Conservation (phyloP, 768 basidiomycete species). For the Pholiota conissans region DNA sequence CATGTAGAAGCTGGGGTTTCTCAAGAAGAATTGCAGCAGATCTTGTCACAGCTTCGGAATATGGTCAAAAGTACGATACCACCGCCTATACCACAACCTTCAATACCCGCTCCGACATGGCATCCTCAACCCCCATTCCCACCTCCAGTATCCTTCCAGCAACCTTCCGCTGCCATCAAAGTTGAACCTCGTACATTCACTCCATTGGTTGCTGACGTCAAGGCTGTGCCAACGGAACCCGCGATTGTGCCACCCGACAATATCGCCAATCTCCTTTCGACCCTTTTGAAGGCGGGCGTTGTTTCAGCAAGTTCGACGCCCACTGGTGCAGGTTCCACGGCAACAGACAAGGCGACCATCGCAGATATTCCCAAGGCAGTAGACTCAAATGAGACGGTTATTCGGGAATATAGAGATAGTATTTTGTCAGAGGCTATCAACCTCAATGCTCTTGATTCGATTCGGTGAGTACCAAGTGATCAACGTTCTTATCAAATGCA, state of each 20-base stretch:
- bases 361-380: constrained; percentile 21
- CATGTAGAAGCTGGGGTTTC: constrained; percentile 81
- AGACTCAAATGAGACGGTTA: constrained; percentile 46
- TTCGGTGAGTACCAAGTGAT: constrained; percentile 48
- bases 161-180: constrained; percentile 7
- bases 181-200: constrained; percentile 3
- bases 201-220: background rate
- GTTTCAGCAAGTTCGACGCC: constrained; percentile 58
- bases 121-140: constrained; percentile 16
- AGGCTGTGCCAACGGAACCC: background rate
- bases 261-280: constrained; percentile 62
- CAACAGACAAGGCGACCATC: constrained; percentile 34
- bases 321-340: constrained; percentile 44
- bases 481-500: background rate
- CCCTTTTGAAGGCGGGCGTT: constrained; percentile 79
- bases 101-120: constrained; percentile 11
- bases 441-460: constrained; percentile 68
- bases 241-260: constrained; percentile 23
- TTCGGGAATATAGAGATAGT: constrained; percentile 57
- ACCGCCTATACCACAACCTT: constrained; percentile 27
- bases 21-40: constrained; percentile 76
- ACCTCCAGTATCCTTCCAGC: constrained; percentile 15
- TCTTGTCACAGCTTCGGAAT: constrained; percentile 67
- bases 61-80: constrained; percentile 49
- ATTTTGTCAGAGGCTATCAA: constrained; percentile 62